Conservation (phyloP, 2,329 filamentous ascomycete species). For the Phoma sp. region DNA sequence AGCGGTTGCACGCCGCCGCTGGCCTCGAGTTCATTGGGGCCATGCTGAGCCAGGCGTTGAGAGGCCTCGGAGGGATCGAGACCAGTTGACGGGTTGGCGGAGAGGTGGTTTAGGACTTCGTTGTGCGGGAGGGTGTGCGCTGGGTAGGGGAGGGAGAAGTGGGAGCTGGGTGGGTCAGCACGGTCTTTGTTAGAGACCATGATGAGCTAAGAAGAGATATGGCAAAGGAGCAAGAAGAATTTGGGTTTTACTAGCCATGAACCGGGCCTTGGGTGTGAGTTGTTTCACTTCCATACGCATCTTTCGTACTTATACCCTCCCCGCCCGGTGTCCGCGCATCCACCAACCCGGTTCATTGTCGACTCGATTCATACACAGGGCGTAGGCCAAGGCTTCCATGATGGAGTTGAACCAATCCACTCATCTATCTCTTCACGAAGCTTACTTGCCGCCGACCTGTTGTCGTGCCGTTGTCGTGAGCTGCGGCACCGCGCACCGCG, state of each 20-base stretch:
- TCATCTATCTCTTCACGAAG: neutral
- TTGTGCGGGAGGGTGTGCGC: neutral
- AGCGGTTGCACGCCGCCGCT: slow-evolving; percentile 73
- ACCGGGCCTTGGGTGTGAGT: no score
- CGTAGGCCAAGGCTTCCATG: neutral
- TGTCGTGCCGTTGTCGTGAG: neutral
- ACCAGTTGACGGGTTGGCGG: slow-evolving; percentile 56
- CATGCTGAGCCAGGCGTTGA: slow-evolving; percentile 54
- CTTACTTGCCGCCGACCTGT: neutral
- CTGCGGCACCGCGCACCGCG: neutral
- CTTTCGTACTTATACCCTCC: no score
- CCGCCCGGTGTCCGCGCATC: neutral
- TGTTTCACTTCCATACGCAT: no score
- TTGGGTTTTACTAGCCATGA: no score
- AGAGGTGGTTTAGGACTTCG: neutral
- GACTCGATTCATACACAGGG: neutral
- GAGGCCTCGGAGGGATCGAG: slow-evolving; percentile 66
- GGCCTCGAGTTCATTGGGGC: slow-evolving; percentile 74
- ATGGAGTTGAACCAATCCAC: neutral
- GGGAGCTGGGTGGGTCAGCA: no score
- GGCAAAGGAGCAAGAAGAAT: neutral
- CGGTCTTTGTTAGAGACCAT: no score
- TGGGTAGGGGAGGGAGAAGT: neutral
- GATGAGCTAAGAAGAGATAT: no score
- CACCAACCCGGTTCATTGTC: neutral